Conservation (phyloP, 208 protist species). For the Crithidia brevicula region DNA sequence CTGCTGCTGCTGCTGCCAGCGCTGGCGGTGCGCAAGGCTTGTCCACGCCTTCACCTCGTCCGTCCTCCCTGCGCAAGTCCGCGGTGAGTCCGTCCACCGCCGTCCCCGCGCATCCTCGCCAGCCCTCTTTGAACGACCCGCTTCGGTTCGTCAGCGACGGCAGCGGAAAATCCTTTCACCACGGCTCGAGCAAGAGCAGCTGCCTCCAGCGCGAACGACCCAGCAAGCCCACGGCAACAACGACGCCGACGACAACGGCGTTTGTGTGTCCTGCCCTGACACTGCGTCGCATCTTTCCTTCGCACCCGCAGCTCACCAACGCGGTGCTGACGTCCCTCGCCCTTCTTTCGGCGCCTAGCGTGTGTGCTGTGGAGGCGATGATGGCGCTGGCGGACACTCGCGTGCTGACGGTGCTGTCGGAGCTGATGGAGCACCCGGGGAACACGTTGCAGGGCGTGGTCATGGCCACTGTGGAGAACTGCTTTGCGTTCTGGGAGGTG, state of each 20-base stretch:
- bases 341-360: not conserved
- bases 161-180: not conserved
- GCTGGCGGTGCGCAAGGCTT: not conserved
- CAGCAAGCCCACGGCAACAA: not conserved
- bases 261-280: not conserved
- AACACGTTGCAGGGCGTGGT: constrained; percentile 15
- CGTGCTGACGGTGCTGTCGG: constrained; percentile 12
- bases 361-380: constrained; percentile 1
- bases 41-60: not conserved
- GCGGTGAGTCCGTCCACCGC: constrained; percentile 2
- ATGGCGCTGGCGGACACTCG: constrained; percentile 13
- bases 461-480: constrained; percentile 11
- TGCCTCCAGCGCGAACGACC: not conserved
- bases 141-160: not conserved
- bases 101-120: not conserved
- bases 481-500: constrained; percentile 23
- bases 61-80: constrained; percentile 8
- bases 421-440: constrained; percentile 17
- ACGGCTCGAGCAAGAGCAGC: constrained; percentile 29
- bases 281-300: constrained; percentile 4
- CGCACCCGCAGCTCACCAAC: constrained; percentile 8
- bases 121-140: constrained; percentile 2
- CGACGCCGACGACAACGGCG: not conserved
- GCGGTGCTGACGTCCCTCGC: constrained; percentile 6
- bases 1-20: no score